A percentile compares a stretch with the other conserved stretches of the same genome.
These are phyloP conservation scores for Annona squamosa DNA, from an alignment of 164 flowering plant genomes.

Conservation along the genomic window DNA sequence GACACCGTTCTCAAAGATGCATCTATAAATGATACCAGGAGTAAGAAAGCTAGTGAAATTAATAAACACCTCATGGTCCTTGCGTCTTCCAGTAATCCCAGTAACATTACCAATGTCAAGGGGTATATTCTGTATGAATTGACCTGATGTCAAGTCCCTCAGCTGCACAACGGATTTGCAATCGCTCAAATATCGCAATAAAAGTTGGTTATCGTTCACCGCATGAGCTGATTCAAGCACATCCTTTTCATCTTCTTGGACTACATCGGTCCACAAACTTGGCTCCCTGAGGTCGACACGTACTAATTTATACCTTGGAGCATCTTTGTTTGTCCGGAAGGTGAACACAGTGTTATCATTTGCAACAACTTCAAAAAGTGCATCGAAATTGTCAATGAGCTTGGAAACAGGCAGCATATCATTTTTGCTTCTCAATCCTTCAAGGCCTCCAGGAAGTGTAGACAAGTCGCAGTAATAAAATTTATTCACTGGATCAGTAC, in stretches of 20 bases:
- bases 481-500: conserved; percentile 84
- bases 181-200: conserved; percentile 83
- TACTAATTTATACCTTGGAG: conserved; percentile 86
- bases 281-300: conserved; percentile 84
- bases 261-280: conserved; percentile 54
- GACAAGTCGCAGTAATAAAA: conserved; percentile 81
- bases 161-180: conserved; percentile 77
- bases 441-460: conserved; percentile 58
- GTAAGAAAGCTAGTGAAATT: conserved; percentile 80
- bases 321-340: conserved; percentile 78
- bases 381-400: conserved; percentile 83
- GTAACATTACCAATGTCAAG: conserved; percentile 75
- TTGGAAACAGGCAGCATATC: conserved; percentile 74
- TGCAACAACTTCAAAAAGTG: conserved; percentile 54
- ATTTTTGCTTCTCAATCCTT: conserved; percentile 39
- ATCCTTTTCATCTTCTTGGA: conserved; percentile 67
- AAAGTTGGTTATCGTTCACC: conserved; percentile 61
- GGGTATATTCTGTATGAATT: conserved; percentile 66
- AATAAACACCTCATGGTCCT: conserved; percentile 58
- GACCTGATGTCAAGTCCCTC: conserved; percentile 76
- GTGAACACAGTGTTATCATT: conserved; percentile 88
- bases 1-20: conserved; percentile 43
- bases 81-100: conserved; percentile 62
- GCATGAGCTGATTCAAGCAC: conserved; percentile 77
- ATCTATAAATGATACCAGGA: conserved; percentile 82